Conservation (phyloP, 306 rosid genomes). For the Gastrolobium villosum region DNA sequence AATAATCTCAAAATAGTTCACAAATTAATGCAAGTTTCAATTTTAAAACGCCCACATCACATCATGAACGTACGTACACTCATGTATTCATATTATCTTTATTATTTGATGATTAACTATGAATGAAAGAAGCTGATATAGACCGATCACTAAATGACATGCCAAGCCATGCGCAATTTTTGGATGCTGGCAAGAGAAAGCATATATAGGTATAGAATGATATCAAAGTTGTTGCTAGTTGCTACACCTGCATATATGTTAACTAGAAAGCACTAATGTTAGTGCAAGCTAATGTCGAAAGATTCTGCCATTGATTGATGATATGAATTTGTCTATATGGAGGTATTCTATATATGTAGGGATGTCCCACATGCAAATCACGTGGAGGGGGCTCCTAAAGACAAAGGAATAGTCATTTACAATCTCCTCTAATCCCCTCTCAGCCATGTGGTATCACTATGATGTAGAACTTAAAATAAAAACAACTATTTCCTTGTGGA, state of each 20-base stretch:
- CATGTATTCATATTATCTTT: background rate
- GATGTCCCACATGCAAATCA: constrained; percentile 76
- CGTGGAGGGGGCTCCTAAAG: constrained; percentile 70
- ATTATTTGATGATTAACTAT: background rate
- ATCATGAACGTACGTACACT: no score
- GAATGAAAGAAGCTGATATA: background rate
- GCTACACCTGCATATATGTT: background rate
- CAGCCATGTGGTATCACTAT: no score
- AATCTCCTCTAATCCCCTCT: constrained; percentile 88
- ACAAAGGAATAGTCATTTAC: constrained; percentile 84
- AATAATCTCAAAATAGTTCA: background rate
- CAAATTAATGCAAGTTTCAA: background rate
- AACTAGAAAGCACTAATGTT: background rate
- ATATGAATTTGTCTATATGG: constrained; percentile 56
- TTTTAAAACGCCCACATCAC: background rate
- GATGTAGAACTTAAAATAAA: no score
- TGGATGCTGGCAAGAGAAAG: background rate
- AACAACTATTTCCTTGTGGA: no score
- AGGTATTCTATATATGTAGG: constrained; percentile 26
- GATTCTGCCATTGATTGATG: constrained; percentile 18
- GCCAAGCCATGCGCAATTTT: background rate
- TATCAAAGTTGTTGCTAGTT: background rate
- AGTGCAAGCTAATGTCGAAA: background rate
- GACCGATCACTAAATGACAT: background rate
- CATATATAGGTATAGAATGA: background rate